A percentile compares a stretch with the other conserved stretches of the same genome.
Conservation (phyloP, 352 stramenopile genomes). For the Paralagenidium karlingii region DNA sequence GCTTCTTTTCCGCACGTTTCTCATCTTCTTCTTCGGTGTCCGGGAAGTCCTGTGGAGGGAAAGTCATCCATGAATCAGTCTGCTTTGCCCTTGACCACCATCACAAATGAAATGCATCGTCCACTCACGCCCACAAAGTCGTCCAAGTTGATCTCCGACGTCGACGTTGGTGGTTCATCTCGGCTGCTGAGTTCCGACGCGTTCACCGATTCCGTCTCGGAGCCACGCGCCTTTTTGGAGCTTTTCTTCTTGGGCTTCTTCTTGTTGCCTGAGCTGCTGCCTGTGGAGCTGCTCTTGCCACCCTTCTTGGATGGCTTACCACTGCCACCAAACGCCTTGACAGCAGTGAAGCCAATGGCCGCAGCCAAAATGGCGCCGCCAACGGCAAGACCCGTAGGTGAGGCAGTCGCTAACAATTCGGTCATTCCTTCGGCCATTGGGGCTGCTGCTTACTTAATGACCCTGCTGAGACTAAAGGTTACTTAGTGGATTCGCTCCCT, state of each 20-base stretch:
- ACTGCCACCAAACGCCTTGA: conserved; percentile 36
- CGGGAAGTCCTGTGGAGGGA: conserved; percentile 27
- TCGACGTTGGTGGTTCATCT: background rate
- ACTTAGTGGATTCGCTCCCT: too few relatives aligned
- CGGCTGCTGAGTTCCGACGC: background rate
- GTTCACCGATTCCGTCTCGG: background rate
- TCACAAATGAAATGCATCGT: background rate
- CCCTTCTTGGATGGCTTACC: conserved; percentile 25
- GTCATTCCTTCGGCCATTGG: conserved; percentile 63
- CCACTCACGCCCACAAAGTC: conserved; percentile 1
- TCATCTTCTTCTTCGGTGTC: conserved; percentile 75
- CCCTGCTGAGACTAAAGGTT: too few relatives aligned
- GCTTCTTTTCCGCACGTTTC: conserved; percentile 63
- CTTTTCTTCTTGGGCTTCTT: conserved; percentile 35
- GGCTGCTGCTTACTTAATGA: too few relatives aligned
- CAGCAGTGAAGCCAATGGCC: conserved; percentile 50
- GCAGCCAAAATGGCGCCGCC: conserved; percentile 51
- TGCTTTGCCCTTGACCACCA: too few relatives aligned
- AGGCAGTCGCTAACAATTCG: conserved; percentile 47
- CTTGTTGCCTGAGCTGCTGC: conserved; percentile 16
- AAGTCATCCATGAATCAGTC: background rate
- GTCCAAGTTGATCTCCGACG: conserved; percentile 1
- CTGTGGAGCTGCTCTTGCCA: too few relatives aligned
- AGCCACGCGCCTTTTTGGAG: background rate
- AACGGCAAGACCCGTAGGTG: conserved; percentile 43